phyloP scores from a whole-genome alignment of 2,329 filamentous ascomycete genomes.

The Fusarium praegraminearum region DNA sequence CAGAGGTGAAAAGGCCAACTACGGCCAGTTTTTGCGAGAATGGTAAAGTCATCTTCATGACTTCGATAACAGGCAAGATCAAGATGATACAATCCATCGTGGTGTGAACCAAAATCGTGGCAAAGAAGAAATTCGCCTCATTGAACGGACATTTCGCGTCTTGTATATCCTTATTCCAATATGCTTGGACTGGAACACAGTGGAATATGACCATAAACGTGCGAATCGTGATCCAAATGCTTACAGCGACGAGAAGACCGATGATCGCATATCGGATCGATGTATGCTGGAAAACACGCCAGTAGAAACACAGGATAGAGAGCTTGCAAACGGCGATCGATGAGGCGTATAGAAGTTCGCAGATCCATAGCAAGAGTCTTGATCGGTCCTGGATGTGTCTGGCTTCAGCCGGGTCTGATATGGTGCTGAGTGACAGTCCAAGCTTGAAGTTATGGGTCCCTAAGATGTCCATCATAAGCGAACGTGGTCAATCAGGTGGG shows the following conservation, averaged over 20 bases:
- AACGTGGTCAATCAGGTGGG: neutral
- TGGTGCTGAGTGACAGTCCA: conserved; percentile 15
- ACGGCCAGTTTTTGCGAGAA: conserved; percentile 25
- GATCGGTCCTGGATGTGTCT: conserved; percentile 13
- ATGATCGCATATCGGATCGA: conserved; percentile 47
- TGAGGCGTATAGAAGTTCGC: conserved; percentile 42
- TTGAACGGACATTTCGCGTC: conserved; percentile 48
- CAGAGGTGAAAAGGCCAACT: conserved; percentile 22
- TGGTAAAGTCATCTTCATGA: conserved; percentile 25
- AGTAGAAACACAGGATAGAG: conserved; percentile 49
- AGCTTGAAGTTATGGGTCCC: conserved; percentile 36
- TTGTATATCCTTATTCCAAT: conserved; percentile 49
- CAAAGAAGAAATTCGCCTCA: conserved; percentile 50
- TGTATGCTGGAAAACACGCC: conserved; percentile 46
- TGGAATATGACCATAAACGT: conserved; percentile 52
- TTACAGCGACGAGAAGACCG: conserved; percentile 30
- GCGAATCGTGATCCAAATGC: conserved; percentile 47
- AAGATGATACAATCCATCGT: conserved; percentile 40
- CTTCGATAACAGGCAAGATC: conserved; percentile 24
- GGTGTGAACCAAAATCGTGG: conserved; percentile 49
- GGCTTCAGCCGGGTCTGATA: neutral
- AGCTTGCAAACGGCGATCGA: conserved; percentile 48
- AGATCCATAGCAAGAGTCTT: conserved; percentile 33
- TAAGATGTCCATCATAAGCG: conserved; percentile 5
- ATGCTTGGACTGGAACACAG: conserved; percentile 51